phyloP scores from a whole-genome alignment of 495 filamentous ascomycete genomes.

The Annulohypoxylon maeteangense region DNA sequence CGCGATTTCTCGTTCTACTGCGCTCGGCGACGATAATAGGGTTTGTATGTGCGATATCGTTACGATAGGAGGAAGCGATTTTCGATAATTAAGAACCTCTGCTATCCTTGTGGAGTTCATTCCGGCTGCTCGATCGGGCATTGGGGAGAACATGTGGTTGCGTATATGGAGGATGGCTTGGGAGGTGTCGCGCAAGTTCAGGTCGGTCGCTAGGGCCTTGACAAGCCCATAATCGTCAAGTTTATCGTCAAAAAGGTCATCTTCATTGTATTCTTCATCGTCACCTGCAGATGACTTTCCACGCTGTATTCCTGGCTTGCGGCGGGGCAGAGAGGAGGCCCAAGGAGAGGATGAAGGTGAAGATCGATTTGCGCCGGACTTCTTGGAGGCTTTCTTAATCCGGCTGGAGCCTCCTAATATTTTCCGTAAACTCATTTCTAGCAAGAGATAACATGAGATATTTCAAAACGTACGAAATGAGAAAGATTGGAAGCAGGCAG shows the following conservation, averaged over 20 bases:
- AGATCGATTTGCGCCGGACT: constrained; percentile 49
- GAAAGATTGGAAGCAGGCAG: background rate
- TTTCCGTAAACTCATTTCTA: constrained; percentile 47
- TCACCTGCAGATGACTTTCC: constrained; percentile 46
- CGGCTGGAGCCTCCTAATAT: constrained; percentile 52
- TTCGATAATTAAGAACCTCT: constrained; percentile 74
- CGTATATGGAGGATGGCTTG: constrained; percentile 71
- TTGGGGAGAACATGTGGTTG: constrained; percentile 71
- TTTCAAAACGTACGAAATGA: background rate
- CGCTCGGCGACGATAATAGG: constrained; percentile 71
- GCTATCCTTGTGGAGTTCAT: constrained; percentile 80
- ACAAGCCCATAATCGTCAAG: constrained; percentile 67
- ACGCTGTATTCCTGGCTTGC: constrained; percentile 60
- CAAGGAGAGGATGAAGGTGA: constrained; percentile 62
- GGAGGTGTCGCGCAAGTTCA: constrained; percentile 69
- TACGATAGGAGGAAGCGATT: constrained; percentile 73
- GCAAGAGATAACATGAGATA: constrained; percentile 17
- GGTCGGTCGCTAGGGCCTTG: constrained; percentile 61
- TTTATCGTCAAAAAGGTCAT: constrained; percentile 59
- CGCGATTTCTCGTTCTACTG: constrained; percentile 77
- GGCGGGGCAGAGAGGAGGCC: constrained; percentile 60
- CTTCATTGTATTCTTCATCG: constrained; percentile 49
- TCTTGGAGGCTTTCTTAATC: constrained; percentile 54
- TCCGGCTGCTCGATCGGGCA: constrained; percentile 70
- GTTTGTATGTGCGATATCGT: constrained; percentile 78